Conservation (phyloP, 1,284 basidiomycete species). For the Ceratobasidium papillatum region DNA sequence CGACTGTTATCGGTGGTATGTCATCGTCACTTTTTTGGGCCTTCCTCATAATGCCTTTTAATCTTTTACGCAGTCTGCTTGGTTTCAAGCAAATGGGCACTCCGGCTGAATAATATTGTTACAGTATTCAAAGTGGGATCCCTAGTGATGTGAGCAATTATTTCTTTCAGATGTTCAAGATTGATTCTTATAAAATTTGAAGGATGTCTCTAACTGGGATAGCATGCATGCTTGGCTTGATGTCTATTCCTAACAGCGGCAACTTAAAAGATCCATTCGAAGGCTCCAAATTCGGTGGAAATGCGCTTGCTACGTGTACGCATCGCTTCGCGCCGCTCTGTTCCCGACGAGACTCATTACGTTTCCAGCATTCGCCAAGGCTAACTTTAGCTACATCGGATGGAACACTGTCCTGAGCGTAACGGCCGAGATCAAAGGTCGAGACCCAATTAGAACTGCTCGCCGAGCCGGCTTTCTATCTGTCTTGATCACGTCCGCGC, state of each 20-base stretch:
- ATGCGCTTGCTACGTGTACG: constrained; percentile 51
- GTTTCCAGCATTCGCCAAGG: constrained; percentile 67
- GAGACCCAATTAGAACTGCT: constrained; percentile 61
- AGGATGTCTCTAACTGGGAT: constrained; percentile 53
- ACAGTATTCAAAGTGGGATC: constrained; percentile 50
- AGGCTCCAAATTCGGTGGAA: constrained; percentile 59
- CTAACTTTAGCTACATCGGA: constrained; percentile 64
- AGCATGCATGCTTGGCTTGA: constrained; percentile 61
- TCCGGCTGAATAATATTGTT: constrained; percentile 49
- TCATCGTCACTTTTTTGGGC: not conserved
- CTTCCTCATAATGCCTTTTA: not conserved
- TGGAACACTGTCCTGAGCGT: constrained; percentile 65
- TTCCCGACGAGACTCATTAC: constrained; percentile 53
- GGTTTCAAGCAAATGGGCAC: constrained; percentile 51
- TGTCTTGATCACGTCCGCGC: constrained; percentile 42
- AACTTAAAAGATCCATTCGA: constrained; percentile 62
- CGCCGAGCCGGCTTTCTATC: constrained; percentile 63
- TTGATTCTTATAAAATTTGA: not conserved
- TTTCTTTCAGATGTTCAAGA: not conserved
- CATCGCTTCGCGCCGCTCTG: not conserved
- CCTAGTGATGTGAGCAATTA: constrained; percentile 45
- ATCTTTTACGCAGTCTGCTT: constrained; percentile 40
- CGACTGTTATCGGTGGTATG: constrained; percentile 47
- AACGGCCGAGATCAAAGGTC: constrained; percentile 60
- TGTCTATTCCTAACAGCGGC: constrained; percentile 56